A percentile compares a stretch with the other conserved stretches of the same genome.
Conservation (phyloP, 176 grass and related monocot species). For the Ensete glaucum region DNA sequence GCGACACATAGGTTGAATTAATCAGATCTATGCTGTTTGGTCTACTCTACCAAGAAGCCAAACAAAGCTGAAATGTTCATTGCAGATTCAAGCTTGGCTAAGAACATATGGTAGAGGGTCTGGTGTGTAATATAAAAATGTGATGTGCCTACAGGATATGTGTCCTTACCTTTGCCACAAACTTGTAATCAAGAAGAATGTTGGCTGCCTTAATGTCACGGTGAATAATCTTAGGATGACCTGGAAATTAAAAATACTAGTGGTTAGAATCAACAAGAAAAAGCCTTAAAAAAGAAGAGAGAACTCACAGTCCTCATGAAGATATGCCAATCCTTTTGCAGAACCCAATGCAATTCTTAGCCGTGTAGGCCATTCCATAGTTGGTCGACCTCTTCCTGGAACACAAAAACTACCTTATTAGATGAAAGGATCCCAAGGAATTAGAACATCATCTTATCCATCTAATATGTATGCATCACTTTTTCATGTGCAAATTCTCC, state of each 20-base stretch:
- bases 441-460: no score
- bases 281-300: neutral
- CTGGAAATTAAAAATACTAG: constrained; percentile 10
- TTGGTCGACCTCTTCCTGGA: constrained; percentile 9
- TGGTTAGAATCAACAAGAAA: constrained; percentile 15
- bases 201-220: constrained; percentile 67
- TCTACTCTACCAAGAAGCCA: constrained; percentile 7
- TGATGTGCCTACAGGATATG: neutral
- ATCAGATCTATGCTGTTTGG: neutral
- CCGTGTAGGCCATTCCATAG: constrained; percentile 16
- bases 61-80: neutral
- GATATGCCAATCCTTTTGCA: constrained; percentile 45
- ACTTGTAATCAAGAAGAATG: constrained; percentile 26
- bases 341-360: constrained; percentile 27
- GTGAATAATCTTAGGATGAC: constrained; percentile 46
- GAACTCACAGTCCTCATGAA: constrained; percentile 54
- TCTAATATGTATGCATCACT: no score
- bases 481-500: no score
- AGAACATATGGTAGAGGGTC: neutral
- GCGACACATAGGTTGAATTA: no score
- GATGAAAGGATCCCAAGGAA: neutral
- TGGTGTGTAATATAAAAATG: neutral
- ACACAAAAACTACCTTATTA: neutral
- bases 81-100: no score
- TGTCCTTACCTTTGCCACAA: constrained; percentile 10